A percentile compares a stretch with the other conserved stretches of the same genome.
phyloP scores from a whole-genome alignment of 176 grass and related monocot genomes.

The Panicum miliaceum region DNA sequence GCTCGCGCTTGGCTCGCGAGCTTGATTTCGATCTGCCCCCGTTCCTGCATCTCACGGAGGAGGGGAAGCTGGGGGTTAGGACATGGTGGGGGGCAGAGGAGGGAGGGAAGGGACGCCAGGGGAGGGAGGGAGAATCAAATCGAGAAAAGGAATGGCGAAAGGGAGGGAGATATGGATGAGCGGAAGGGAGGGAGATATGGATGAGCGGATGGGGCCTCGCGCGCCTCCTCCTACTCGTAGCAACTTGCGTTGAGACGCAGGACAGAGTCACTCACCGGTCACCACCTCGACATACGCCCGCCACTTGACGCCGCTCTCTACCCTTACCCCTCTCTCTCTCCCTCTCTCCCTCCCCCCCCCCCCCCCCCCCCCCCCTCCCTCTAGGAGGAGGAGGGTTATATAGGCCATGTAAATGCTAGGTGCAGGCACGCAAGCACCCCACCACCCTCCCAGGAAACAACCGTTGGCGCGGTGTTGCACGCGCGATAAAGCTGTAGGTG shows the following conservation, averaged over 20 bases:
- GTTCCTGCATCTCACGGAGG: conserved; percentile 24
- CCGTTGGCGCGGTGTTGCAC: background rate
- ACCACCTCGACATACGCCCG: background rate
- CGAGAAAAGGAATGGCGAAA: conserved; percentile 29
- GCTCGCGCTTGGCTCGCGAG: too few relatives aligned
- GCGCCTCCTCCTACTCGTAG: background rate
- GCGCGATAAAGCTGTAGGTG: background rate
- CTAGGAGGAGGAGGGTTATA: background rate
- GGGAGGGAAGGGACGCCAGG: background rate
- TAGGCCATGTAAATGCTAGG: background rate
- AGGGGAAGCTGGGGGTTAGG: background rate
- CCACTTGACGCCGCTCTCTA: conserved; percentile 33
- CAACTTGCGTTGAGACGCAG: background rate
- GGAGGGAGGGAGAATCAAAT: conserved; percentile 48
- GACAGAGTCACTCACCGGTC: background rate
- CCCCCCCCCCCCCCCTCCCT: background rate
- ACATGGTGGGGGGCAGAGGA: background rate
- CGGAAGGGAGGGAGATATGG: too few relatives aligned
- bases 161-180: conserved; percentile 36
- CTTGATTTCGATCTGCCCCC: background rate
- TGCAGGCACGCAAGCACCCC: background rate
- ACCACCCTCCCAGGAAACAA: background rate
- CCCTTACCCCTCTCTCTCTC: background rate
- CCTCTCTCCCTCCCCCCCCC: too few relatives aligned
- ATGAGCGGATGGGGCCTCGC: conserved; percentile 19